phyloP scores from a whole-genome alignment of 495 filamentous ascomycete species.

The Penicillium ucsense region DNA sequence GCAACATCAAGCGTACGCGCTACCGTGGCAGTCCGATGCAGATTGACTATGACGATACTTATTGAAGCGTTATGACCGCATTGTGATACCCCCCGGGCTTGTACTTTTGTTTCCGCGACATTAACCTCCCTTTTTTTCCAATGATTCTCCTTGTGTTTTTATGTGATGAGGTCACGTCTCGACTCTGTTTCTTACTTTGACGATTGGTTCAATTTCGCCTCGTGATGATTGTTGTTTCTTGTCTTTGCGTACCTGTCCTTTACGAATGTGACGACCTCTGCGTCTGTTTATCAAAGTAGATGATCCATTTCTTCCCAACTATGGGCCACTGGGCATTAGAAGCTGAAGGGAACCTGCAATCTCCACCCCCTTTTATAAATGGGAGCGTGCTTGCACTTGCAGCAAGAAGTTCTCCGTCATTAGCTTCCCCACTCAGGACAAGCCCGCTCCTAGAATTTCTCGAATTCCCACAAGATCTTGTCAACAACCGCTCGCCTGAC shows the following conservation, averaged over 20 bases:
- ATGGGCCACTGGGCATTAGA: no score
- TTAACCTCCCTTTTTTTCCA: background rate
- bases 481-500: no score
- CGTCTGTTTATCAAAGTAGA: background rate
- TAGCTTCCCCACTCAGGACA: no score
- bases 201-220: background rate
- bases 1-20: slow-evolving; percentile 33
- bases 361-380: no score
- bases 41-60: slow-evolving; percentile 34
- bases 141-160: slow-evolving; percentile 9
- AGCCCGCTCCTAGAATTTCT: no score
- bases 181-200: no score
- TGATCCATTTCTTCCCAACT: no score
- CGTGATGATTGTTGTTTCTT: slow-evolving; percentile 1
- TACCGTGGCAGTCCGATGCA: slow-evolving; percentile 42
- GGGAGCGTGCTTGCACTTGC: no score
- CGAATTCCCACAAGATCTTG: no score
- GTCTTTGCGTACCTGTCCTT: slow-evolving; percentile 5
- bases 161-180: background rate
- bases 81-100: slow-evolving; percentile 17
- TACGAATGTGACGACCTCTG: slow-evolving; percentile 8
- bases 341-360: no score
- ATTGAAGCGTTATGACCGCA: slow-evolving; percentile 15
- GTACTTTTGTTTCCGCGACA: slow-evolving; percentile 11
- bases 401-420: no score